These are phyloP conservation scores for Debaryomycetaceae sp. DNA, from an alignment of 1,139 yeast species.

Conservation along the genomic window DNA sequence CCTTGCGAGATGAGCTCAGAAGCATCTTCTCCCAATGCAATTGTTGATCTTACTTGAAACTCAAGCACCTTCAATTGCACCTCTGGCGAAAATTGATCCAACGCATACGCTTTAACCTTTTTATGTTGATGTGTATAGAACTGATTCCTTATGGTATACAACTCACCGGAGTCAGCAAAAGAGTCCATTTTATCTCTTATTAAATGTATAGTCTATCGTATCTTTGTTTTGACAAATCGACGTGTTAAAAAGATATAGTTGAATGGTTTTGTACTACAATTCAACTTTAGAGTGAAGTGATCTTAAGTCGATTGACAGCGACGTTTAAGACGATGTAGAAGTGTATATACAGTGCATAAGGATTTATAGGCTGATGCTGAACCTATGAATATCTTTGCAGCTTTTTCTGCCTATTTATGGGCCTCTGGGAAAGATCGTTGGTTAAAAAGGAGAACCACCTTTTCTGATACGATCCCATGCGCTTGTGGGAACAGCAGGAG, in stretches of 20 bases:
- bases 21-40: slow-evolving; percentile 41
- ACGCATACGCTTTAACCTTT: slow-evolving; percentile 30
- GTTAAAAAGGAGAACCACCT: no score
- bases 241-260: slow-evolving; percentile 5
- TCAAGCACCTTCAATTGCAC: slow-evolving; percentile 40
- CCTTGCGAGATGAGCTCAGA: slow-evolving; percentile 38
- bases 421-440: no score
- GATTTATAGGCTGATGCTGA: no score
- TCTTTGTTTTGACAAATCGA: slow-evolving; percentile 1
- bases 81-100: slow-evolving; percentile 35
- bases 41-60: slow-evolving; percentile 41
- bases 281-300: no score
- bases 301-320: no score
- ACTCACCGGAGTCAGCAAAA: slow-evolving; percentile 41
- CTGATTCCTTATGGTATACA: slow-evolving; percentile 43
- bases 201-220: not conserved
- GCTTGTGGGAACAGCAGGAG: no score
- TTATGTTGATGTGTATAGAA: slow-evolving; percentile 46
- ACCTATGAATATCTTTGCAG: no score
- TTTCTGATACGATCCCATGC: no score
- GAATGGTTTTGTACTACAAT: not conserved
- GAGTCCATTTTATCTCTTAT: slow-evolving; percentile 26
- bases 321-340: no score
- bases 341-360: no score
- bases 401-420: no score